Conservation (phyloP, 2,329 filamentous ascomycete genomes). For the Fusarium sp. region DNA sequence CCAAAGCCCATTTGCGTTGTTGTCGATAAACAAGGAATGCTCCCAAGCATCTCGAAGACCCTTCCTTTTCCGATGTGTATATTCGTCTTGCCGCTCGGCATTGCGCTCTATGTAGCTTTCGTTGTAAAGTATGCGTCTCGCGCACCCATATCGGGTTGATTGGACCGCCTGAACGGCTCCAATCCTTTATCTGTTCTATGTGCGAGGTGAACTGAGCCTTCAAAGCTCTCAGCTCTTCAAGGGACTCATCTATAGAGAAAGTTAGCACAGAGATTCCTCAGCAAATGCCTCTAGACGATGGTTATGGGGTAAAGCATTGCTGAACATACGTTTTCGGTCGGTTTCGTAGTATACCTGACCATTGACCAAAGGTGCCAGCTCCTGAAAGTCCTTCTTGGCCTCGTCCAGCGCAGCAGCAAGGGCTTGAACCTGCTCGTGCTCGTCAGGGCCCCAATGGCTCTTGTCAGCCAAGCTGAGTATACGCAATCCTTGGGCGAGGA, state of each 20-base stretch:
- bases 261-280: conserved; percentile 7
- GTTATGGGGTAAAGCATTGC: background rate
- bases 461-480: conserved; percentile 68
- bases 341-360: conserved; percentile 68
- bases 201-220: conserved; percentile 60
- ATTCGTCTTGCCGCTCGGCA: conserved; percentile 68
- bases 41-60: conserved; percentile 63
- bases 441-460: conserved; percentile 67
- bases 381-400: conserved; percentile 70
- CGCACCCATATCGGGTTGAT: conserved; percentile 67
- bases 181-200: conserved; percentile 63
- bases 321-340: conserved; percentile 60
- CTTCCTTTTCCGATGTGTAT: conserved; percentile 62
- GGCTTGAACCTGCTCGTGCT: conserved; percentile 68
- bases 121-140: conserved; percentile 61
- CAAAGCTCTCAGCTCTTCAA: conserved; percentile 61
- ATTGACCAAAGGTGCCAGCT: conserved; percentile 65
- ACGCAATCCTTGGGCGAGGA: conserved; percentile 64
- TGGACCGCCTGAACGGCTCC: conserved; percentile 65
- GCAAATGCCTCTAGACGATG: background rate
- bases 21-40: conserved; percentile 65
- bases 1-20: conserved; percentile 54
- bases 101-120: conserved; percentile 67
- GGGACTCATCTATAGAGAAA: conserved; percentile 59
- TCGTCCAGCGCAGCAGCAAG: conserved; percentile 67